phyloP scores from a whole-genome alignment of 1,284 basidiomycete genomes.

The Afroboletus lepidellus region DNA sequence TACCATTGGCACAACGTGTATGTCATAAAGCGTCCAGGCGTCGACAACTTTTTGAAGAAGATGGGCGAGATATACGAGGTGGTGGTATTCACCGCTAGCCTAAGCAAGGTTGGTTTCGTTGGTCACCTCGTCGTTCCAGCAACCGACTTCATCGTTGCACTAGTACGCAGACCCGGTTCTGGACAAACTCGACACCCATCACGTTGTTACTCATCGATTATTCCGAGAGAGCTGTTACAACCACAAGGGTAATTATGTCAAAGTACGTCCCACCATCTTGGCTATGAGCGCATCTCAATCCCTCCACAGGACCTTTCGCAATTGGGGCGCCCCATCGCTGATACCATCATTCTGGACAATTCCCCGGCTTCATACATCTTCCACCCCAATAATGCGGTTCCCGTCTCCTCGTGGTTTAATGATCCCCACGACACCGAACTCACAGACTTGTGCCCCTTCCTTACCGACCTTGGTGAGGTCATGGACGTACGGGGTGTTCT shows the following conservation, averaged over 20 bases:
- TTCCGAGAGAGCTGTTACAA: conserved; percentile 99
- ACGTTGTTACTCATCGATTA: conserved; percentile 91
- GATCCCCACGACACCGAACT: conserved; percentile 97
- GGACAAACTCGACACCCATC: conserved; percentile 93
- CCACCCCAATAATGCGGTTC: conserved; percentile 98
- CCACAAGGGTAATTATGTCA: conserved; percentile 99
- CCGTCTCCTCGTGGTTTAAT: conserved; percentile 99
- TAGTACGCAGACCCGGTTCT: conserved; percentile 98
- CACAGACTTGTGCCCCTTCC: conserved; percentile 92
- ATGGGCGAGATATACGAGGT: conserved; percentile 99
- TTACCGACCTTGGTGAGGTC: conserved; percentile 82
- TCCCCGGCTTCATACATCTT: conserved; percentile 99
- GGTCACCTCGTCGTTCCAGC: not conserved
- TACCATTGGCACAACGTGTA: conserved; percentile 98
- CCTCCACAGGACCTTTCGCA: conserved; percentile 86
- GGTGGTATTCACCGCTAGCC: conserved; percentile 96
- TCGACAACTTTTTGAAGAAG: conserved; percentile 93
- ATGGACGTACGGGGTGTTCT: conserved; percentile 93
- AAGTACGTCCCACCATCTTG: conserved; percentile 51
- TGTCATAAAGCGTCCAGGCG: conserved; percentile 97
- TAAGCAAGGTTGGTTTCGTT: conserved; percentile 75
- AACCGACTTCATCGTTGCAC: conserved; percentile 9
- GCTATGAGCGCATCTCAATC: conserved; percentile 12
- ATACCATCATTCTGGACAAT: conserved; percentile 98
- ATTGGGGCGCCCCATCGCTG: conserved; percentile 87